Evolutionary conservation across 805 yeast genomes (phyloP).

Genomic region (Starmerella gropengiesseri): DNA sequence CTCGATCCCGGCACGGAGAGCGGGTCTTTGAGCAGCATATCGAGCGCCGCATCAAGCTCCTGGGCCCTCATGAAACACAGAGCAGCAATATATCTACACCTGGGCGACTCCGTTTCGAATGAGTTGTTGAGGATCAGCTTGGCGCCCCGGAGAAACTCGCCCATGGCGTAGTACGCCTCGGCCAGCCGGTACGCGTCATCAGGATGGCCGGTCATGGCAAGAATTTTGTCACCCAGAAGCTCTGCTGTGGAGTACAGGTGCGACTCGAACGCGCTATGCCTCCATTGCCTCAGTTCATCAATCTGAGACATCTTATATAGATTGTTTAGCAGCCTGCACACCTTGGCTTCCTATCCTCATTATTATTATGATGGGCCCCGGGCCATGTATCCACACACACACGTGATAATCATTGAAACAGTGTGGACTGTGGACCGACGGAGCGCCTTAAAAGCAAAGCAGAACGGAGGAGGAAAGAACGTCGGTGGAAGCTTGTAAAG

Average conservation of each 20-base stretch:
- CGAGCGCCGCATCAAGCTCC: constrained; percentile 78
- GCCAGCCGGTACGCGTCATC: constrained; percentile 96
- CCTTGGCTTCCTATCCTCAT: too few species aligned
- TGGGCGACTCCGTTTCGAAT: constrained; percentile 36
- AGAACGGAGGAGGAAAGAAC: too few species aligned
- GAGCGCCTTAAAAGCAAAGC: too few species aligned
- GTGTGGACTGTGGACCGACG: too few species aligned
- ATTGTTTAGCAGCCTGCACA: too few species aligned
- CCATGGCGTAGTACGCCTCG: constrained; percentile 69
- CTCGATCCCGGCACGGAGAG: not conserved
- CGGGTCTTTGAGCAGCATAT: constrained; percentile 36
- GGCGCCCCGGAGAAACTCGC: constrained; percentile 69
- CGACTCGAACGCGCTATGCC: constrained; percentile 86
- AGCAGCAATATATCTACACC: constrained; percentile 74
- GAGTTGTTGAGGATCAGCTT: constrained; percentile 50
- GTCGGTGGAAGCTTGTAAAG: too few species aligned
- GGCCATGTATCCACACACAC: too few species aligned
- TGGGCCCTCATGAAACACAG: constrained; percentile 39
- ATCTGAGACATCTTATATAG: constrained; percentile 44
- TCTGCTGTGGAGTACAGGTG: constrained; percentile 86
- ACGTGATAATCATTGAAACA: too few species aligned
- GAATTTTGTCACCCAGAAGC: constrained; percentile 81
- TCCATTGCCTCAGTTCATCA: constrained; percentile 78
- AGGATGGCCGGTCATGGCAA: constrained; percentile 71
- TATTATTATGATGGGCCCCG: too few species aligned